Evolutionary conservation across 441 rosid genomes (phyloP).

Genomic region (Gossypium laxum): DNA sequence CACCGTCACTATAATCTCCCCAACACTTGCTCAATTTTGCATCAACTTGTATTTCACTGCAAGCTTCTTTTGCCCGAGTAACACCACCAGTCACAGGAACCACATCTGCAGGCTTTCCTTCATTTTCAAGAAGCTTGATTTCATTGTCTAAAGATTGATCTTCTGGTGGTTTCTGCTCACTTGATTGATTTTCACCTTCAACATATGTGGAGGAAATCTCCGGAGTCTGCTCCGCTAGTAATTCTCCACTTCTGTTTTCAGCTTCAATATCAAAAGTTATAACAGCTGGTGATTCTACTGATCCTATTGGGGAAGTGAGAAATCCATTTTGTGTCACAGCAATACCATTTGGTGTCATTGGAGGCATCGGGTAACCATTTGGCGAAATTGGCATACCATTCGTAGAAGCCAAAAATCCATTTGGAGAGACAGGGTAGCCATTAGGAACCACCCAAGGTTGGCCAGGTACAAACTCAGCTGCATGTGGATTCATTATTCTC

Average conservation of each 20-base stretch:
- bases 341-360: constrained; percentile 32
- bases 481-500: constrained; percentile 71
- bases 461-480: constrained; percentile 63
- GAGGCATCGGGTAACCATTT: constrained; percentile 41
- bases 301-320: constrained; percentile 25
- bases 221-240: constrained; percentile 21
- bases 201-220: constrained; percentile 32
- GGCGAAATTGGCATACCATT: constrained; percentile 47
- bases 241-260: constrained; percentile 36
- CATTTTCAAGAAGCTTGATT: constrained; percentile 23
- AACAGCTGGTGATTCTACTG: constrained; percentile 31
- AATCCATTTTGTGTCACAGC: constrained; percentile 42
- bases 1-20: constrained; percentile 80
- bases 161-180: constrained; percentile 24
- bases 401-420: constrained; percentile 43
- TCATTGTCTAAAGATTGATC: constrained; percentile 22
- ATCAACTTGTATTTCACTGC: constrained; percentile 27
- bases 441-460: constrained; percentile 87
- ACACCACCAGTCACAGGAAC: constrained; percentile 17
- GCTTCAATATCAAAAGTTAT: constrained; percentile 26
- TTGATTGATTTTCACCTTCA: constrained; percentile 28
- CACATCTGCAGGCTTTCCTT: constrained; percentile 26
- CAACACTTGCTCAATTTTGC: constrained; percentile 52
- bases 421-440: constrained; percentile 63
- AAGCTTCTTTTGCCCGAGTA: constrained; percentile 26